Base-by-base conservation (phyloP, 257 asterid genomes). In the Cynanchum wilfordii region DNA sequence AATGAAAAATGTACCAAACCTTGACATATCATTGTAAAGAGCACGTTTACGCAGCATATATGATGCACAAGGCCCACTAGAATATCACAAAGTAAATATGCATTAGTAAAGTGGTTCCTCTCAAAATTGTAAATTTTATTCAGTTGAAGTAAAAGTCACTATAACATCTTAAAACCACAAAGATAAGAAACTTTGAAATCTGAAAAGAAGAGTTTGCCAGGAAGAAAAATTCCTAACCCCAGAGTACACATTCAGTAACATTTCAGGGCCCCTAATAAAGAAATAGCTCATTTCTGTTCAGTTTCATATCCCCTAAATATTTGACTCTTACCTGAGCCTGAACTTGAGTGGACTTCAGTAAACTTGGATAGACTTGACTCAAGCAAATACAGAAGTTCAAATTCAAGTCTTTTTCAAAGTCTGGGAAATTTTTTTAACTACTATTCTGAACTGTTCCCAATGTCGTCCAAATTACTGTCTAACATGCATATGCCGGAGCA, bases 11-110 rank as follows among this genome's bases (percentile, higher is more conserved):
- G 22, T 64, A 0, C 54, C 40, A 44, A 82, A 80, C 89, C 84
- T 82, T 9, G 85, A 76, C 84, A 82, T 76, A 40, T 80, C 82
- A 71, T 78, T 49, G 72, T 80, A 80, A 66, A 82, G 82, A 70
- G 86, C 86, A 67, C 89, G 77, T 68, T 80, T 84, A 22, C 86
- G 83, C 66, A 82, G 79, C 73, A 73, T 1, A 27, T 82, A 84
- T 25, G 85, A 85, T 29, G 72, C 83, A 59, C 89, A 82, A 7
- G 85, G 85, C 40, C 82, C 82, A 44, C 89, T 85, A 67, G 60
- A 74, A 65, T 56, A 64, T 58, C 24, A 69, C 38, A 44, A 72
- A 60, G 49, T 45, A 42, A 49, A 13, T 56, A 6, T 27, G 56
- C 24, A 44, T 55, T 24, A 30, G 69, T 16, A 19, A 51, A 62